These are phyloP conservation scores for Cercophora samala DNA, from an alignment of 495 filamentous ascomycete genomes.

Conservation along the genomic window DNA sequence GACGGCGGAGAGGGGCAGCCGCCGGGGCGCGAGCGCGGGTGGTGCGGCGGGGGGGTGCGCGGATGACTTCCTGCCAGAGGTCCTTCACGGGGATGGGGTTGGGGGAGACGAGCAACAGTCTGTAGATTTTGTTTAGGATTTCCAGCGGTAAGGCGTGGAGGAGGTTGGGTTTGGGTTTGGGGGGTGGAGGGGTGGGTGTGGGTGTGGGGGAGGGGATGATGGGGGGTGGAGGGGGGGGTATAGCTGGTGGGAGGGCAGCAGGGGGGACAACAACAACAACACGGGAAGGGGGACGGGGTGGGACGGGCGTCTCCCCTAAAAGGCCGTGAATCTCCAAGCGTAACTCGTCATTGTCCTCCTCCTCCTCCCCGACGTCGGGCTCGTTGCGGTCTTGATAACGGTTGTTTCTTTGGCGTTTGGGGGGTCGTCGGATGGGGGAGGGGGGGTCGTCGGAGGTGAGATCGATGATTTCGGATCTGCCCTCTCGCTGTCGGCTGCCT, in stretches of 20 bases:
- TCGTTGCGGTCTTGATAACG: background rate
- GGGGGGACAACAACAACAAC: too few species aligned
- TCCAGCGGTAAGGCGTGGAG: conserved; percentile 31
- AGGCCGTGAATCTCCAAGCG: background rate
- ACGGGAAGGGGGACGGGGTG: too few species aligned
- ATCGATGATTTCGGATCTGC: background rate
- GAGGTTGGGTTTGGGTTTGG: conserved; percentile 1
- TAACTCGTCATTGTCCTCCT: too few species aligned
- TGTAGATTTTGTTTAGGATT: conserved; percentile 37
- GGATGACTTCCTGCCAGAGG: conserved; percentile 33
- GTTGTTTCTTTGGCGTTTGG: background rate
- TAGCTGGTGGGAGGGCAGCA: too few species aligned
- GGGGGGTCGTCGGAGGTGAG: background rate
- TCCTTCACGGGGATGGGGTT: conserved; percentile 35
- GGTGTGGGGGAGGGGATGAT: too few species aligned
- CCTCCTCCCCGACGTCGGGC: too few species aligned
- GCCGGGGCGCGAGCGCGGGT: conserved; percentile 20
- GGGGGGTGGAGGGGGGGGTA: too few species aligned
- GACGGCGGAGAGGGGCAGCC: background rate
- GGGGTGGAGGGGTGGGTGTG: background rate
- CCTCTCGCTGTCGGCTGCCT: too few species aligned
- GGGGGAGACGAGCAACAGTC: conserved; percentile 32
- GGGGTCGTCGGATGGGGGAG: too few species aligned
- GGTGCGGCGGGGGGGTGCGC: conserved; percentile 6
- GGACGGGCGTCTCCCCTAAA: background rate